A percentile compares a stretch with the other conserved stretches of the same genome.
Evolutionary conservation across 1,139 yeast species (phyloP).

Genomic region (Suhomyces bolitotheri): DNA sequence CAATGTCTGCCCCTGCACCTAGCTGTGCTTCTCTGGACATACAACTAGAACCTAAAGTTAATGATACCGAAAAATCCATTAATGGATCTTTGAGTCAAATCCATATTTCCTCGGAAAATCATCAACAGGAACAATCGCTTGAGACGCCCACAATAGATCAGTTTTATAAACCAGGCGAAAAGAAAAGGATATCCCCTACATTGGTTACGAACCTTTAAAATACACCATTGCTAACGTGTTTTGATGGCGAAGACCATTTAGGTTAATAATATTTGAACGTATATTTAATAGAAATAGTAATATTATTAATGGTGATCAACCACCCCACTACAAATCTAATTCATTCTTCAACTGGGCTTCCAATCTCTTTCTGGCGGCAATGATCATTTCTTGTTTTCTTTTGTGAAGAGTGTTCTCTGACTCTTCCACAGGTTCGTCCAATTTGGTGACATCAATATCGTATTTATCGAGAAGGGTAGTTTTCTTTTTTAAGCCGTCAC

Average conservation of each 20-base stretch:
- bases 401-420: conserved; percentile 17
- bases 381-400: conserved; percentile 46
- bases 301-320: too few species aligned
- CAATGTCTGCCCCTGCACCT: too few species aligned
- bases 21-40: too few species aligned
- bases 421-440: conserved; percentile 19
- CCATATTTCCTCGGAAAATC: background rate
- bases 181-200: conserved; percentile 49
- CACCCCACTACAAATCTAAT: conserved; percentile 12
- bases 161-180: conserved; percentile 16
- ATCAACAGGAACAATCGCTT: too few species aligned
- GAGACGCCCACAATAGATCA: background rate
- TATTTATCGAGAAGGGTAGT: conserved; percentile 42
- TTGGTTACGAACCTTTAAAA: conserved; percentile 21
- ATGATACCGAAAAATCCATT: background rate
- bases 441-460: conserved; percentile 19
- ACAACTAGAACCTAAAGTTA: too few species aligned
- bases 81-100: background rate
- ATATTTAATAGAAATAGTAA: background rate
- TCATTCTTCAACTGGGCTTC: conserved; percentile 38
- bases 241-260: too few species aligned
- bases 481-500: conserved; percentile 3
- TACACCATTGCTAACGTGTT: background rate
- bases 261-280: background rate
- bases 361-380: conserved; percentile 45